Evolutionary conservation across 257 asterid species (phyloP).

Genomic region (Primulina eburnea): DNA sequence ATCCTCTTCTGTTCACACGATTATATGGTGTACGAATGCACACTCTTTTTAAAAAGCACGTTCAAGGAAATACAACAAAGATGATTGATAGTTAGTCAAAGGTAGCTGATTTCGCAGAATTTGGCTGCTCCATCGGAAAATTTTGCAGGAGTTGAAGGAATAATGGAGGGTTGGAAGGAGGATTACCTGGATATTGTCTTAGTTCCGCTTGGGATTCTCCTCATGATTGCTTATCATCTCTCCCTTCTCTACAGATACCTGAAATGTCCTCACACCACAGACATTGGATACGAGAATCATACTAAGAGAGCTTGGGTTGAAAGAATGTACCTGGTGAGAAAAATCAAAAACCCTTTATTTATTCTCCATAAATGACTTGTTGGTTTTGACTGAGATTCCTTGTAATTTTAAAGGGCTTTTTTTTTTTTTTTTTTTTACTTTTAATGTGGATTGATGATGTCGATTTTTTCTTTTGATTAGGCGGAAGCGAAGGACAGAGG

Average conservation of each 20-base stretch:
- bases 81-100: too few relatives aligned
- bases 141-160: slow-evolving; percentile 2
- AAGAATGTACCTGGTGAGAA: slow-evolving; percentile 49
- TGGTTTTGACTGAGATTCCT: background rate
- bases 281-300: slow-evolving; percentile 58
- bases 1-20: too few relatives aligned
- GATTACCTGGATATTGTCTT: slow-evolving; percentile 47
- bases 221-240: slow-evolving; percentile 64
- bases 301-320: slow-evolving; percentile 62
- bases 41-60: too few relatives aligned
- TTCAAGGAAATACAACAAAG: too few relatives aligned
- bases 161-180: slow-evolving; percentile 39
- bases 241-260: slow-evolving; percentile 51
- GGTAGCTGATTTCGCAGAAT: background rate
- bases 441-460: too few relatives aligned
- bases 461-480: slow-evolving; percentile 21
- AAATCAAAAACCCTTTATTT: too few relatives aligned
- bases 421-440: too few relatives aligned
- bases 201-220: slow-evolving; percentile 47
- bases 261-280: slow-evolving; percentile 35
- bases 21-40: background rate
- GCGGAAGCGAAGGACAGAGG: slow-evolving; percentile 47
- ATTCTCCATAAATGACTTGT: background rate
- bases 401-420: background rate
- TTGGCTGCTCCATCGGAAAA: background rate